Evolutionary conservation across 805 yeast genomes (phyloP).

Genomic region (Saccharomycopsis capsularis): DNA sequence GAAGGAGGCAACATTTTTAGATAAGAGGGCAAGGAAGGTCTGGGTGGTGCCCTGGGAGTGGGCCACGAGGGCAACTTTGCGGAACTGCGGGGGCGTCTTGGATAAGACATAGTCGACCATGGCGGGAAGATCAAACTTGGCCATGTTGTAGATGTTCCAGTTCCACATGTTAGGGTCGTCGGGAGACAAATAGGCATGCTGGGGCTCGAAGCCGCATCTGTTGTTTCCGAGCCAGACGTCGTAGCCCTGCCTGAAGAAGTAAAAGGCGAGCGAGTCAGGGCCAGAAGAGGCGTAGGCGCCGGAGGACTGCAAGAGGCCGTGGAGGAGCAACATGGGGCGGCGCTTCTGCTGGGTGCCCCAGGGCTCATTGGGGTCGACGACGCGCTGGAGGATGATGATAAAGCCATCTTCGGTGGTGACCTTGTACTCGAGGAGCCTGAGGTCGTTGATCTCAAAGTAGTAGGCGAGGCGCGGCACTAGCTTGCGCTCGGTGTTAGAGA

Average conservation of each 20-base stretch:
- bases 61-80: constrained; percentile 56
- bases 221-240: constrained; percentile 93
- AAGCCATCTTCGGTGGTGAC: constrained; percentile 78
- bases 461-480: constrained; percentile 53
- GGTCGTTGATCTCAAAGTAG: constrained; percentile 56
- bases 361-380: constrained; percentile 41
- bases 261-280: constrained; percentile 54
- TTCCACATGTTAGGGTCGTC: constrained; percentile 67
- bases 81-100: constrained; percentile 27
- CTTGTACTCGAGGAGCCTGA: constrained; percentile 51
- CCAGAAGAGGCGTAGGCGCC: constrained; percentile 87
- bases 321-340: constrained; percentile 69
- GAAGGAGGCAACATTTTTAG: not conserved
- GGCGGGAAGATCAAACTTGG: constrained; percentile 67
- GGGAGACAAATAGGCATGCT: constrained; percentile 44
- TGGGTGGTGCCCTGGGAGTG: constrained; percentile 96
- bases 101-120: constrained; percentile 55
- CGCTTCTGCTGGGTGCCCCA: constrained; percentile 24
- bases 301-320: constrained; percentile 82
- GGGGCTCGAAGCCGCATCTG: constrained; percentile 76
- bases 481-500: constrained; percentile 27
- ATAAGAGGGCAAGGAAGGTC: constrained; percentile 60
- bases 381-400: constrained; percentile 45
- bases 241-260: constrained; percentile 47
- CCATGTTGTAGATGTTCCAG: constrained; percentile 88